Evolutionary conservation across 2,329 filamentous ascomycete species (phyloP), one percentile per base, ranked within the genome.

Genomic region (Monosporascus sp.): DNA sequence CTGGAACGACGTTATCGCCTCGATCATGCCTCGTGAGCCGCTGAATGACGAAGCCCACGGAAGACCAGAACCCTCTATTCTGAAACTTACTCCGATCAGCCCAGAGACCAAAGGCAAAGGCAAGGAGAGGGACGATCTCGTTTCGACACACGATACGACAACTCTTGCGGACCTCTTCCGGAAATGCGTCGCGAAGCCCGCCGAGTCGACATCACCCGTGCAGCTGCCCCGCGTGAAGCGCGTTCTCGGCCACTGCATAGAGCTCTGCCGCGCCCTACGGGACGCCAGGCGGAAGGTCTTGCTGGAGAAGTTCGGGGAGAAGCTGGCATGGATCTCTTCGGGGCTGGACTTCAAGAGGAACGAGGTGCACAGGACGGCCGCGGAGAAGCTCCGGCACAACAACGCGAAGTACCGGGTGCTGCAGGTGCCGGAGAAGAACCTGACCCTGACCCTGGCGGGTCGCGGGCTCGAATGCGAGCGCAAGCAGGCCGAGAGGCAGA

Each of bases 251-350:
- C 43, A 51, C 5, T 62, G 58, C 39, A 47, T 52, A 24, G 38
- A 46, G 14, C 49, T 67, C 49, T 57, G 60, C 18, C 24, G 44
- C 15, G 52, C 56, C 2, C 31, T 65, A 17, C 61, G 60, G 38
- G 58, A 63, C 20, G 18, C 38, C 7, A 54, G 60, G 41, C 50
- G 41, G 18, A 50, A 46, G 3, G 27, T 43, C 1, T 49, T 58
- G 3, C 49, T 67, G 2, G 35, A 56, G 9, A 35, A 55, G 27
- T 17, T 54, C 14, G 58, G 47, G 41, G 41, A 52, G 3, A 39
- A 39, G 9, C 39, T 63, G 46, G 52, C 59, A 20, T 60, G 56
- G 62, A 37, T 58, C 3, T 50, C 54, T 1, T 20, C 61, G 3
- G 43, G 52, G 4, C 52, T 66, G 15, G 54, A 56, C 20, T 50